Percentiles rank a stretch among this genome's conserved stretches.
These are phyloP conservation scores for Gleditsia sinensis DNA, from an alignment of 306 rosid species.

Conservation along the genomic window DNA sequence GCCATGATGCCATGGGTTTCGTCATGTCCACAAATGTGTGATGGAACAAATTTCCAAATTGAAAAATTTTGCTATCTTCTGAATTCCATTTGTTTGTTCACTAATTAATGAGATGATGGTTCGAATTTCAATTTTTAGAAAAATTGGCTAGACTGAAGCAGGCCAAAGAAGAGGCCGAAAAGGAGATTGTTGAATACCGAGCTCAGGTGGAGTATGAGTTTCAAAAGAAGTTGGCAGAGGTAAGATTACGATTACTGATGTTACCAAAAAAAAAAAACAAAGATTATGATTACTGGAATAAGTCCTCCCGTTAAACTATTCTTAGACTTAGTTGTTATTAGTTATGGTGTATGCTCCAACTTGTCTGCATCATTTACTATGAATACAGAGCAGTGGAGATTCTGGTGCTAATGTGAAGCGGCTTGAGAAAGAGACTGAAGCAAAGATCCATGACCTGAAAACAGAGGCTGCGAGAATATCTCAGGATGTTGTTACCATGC, in stretches of 20 bases:
- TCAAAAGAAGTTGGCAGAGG: conserved; percentile 76
- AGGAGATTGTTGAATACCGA: conserved; percentile 74
- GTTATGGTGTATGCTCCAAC: not conserved
- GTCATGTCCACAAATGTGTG: not conserved
- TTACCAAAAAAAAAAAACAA: too few species aligned
- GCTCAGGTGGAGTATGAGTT: conserved; percentile 71
- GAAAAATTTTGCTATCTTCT: not conserved
- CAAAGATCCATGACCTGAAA: conserved; percentile 65
- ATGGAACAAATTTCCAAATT: not conserved
- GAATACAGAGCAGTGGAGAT: conserved; percentile 84
- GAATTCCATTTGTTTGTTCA: not conserved
- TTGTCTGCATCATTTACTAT: conserved; percentile 11
- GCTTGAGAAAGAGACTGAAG: conserved; percentile 74
- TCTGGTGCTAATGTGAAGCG: conserved; percentile 95
- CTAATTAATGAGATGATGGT: conserved; percentile 18
- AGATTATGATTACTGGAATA: not conserved
- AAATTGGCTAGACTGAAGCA: conserved; percentile 83
- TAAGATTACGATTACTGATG: conserved; percentile 15
- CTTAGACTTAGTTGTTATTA: conserved; percentile 9
- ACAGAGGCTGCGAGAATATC: conserved; percentile 68
- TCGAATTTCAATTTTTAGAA: conserved; percentile 44
- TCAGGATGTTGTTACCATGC: conserved; percentile 65
- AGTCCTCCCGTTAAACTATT: not conserved
- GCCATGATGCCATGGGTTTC: not conserved
- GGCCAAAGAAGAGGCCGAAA: conserved; percentile 87